Base-by-base conservation (phyloP, 495 filamentous ascomycete genomes). In the Talaromyces trachyspermus region DNA sequence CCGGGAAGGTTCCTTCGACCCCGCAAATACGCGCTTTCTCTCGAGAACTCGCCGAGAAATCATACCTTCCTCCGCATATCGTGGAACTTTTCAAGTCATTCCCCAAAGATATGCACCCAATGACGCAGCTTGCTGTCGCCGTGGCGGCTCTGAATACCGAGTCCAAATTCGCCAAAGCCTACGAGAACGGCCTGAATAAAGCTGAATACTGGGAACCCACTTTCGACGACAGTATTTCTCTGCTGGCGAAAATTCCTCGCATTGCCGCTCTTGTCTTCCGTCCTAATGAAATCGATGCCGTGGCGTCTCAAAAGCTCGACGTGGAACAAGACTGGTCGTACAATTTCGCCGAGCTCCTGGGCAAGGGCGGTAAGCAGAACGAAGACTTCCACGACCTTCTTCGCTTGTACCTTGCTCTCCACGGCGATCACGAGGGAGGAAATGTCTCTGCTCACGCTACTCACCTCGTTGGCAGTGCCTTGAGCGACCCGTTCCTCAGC, bases 401-500 rank as follows among this genome's bases (percentile, higher is more conserved):
- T 20, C 77, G 92, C 49, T 67, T 98, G 15, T 98, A 98, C 70
- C 80, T 98, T 15, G 91, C 92, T 20, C 81, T 98, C 9, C 92
- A 98, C 71, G 91, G 91, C 37, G 92, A 98, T 69, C 92, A 98
- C 72, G 92, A 98, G 64, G 92, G 92, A 48, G 92, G 92, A 45
- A 98, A 98, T 60, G 92, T 97, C 46, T 95, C 89, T 1, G 92
- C 92, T 3, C 92, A 98, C 64, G 73, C 92, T n/a, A 98, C 92
- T 18, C 92, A 98, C 67, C 77, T 98, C 7, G 94, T 98, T 26
- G 92, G 92, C n/a, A 89, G 84, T 51, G 94, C 94, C 7, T 79
- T 98, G 46, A 88, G 84, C 65, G 94, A 97, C 60, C 89, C 92
- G 27, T 97, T 89, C 78, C 78, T 98, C 49, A 89, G 85, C 60